Conservation (phyloP, 202 grass and related monocot species). For the Bolboschoenoplectus hybrid region DNA sequence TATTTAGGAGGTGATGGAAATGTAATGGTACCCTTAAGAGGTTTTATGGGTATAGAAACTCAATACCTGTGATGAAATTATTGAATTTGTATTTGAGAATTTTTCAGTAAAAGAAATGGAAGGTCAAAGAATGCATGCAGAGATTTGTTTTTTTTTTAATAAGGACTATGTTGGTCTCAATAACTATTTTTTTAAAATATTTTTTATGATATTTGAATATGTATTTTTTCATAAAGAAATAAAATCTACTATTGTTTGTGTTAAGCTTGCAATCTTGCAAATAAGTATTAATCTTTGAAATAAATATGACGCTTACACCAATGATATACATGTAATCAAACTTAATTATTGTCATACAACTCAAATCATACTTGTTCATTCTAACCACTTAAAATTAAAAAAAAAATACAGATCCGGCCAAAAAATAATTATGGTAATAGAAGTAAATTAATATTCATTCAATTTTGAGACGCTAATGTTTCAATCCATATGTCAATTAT, state of each 20-base stretch:
- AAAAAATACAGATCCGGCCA: not conserved
- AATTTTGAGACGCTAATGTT: not conserved
- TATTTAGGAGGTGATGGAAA: too few species aligned
- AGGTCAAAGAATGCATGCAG: not conserved
- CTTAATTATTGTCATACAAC: not conserved
- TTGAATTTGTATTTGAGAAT: too few species aligned
- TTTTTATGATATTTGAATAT: too few species aligned
- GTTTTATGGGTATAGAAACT: too few species aligned
- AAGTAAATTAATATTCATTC: not conserved
- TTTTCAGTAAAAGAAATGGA: not conserved
- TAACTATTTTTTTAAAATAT: too few species aligned
- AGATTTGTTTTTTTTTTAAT: too few species aligned
- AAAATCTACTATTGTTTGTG: too few species aligned
- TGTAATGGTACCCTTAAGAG: too few species aligned
- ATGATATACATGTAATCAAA: not conserved
- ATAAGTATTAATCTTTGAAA: not conserved
- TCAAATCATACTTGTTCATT: not conserved
- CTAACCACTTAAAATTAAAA: not conserved
- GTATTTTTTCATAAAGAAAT: too few species aligned
- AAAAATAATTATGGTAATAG: not conserved
- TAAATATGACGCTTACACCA: not conserved
- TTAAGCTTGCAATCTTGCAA: too few species aligned
- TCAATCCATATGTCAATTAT: constrained; percentile 1
- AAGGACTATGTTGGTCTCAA: too few species aligned
- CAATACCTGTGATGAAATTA: too few species aligned